Conservation (phyloP, 2,329 filamentous ascomycete genomes). For the Polytolypa hystricis region DNA sequence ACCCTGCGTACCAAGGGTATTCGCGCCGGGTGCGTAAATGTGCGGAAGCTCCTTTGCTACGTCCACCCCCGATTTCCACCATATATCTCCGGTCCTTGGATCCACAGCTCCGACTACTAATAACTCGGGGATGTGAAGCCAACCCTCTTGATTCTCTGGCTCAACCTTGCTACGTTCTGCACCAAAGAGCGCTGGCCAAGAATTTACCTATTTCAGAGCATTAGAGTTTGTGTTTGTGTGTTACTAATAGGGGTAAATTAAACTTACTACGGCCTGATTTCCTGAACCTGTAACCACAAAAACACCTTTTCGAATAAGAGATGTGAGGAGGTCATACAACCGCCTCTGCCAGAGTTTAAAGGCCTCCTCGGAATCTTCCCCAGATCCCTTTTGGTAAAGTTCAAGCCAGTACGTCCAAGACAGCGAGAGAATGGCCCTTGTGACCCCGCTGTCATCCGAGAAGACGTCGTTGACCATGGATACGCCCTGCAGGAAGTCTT, state of each 20-base stretch:
- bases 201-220: neutral
- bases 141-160: neutral
- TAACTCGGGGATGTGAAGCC: conserved; percentile 5
- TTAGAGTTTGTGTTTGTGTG: conserved; percentile 1
- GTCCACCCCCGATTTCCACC: neutral
- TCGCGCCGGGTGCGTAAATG: conserved; percentile 4
- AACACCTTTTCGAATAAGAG: conserved; percentile 7
- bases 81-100: neutral
- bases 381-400: neutral
- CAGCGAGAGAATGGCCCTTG: conserved; percentile 6
- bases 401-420: conserved; percentile 1
- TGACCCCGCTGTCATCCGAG: conserved; percentile 1
- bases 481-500: conserved; percentile 3
- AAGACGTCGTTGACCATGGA: conserved; percentile 2
- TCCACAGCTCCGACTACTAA: conserved; percentile 7
- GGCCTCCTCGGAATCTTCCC: neutral
- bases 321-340: conserved; percentile 1
- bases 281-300: conserved; percentile 8
- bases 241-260: neutral
- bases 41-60: conserved; percentile 3
- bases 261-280: conserved; percentile 5
- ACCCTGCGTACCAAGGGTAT: neutral
- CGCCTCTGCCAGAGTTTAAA: conserved; percentile 1
- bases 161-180: neutral
- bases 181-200: conserved; percentile 6